These are phyloP conservation scores for Xylaria sp. DNA, from an alignment of 2,329 filamentous ascomycete species.

Conservation along the genomic window DNA sequence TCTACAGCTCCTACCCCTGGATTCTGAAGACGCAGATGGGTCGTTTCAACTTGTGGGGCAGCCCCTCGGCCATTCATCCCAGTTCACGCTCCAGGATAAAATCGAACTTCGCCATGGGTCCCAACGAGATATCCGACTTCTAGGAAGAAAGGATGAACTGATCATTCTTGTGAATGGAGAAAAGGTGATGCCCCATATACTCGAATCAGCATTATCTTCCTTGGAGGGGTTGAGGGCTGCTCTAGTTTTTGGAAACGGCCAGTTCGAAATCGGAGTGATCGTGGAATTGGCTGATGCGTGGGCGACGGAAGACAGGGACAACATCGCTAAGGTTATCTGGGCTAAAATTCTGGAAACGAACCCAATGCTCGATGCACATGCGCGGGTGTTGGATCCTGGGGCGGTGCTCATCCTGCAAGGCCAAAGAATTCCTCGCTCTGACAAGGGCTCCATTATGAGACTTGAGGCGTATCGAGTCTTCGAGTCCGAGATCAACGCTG, in stretches of 20 bases:
- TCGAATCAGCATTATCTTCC: slow-evolving; percentile 13
- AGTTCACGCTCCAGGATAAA: slow-evolving; percentile 39
- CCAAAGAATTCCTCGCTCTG: slow-evolving; percentile 22
- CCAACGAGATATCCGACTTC: slow-evolving; percentile 27
- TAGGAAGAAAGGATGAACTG: slow-evolving; percentile 39
- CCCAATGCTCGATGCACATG: slow-evolving; percentile 19
- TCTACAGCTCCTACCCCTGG: slow-evolving; percentile 28
- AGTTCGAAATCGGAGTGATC: slow-evolving; percentile 25
- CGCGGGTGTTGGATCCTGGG: slow-evolving; percentile 16
- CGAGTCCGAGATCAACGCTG: slow-evolving; percentile 23
- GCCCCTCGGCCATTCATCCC: slow-evolving; percentile 33
- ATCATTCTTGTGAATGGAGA: slow-evolving; percentile 27
- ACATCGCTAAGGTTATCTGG: slow-evolving; percentile 14
- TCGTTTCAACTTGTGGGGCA: slow-evolving; percentile 33
- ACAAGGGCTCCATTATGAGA: slow-evolving; percentile 26
- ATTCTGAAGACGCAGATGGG: no score
- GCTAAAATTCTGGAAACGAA: slow-evolving; percentile 11
- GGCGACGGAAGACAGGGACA: not conserved
- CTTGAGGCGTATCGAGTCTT: slow-evolving; percentile 17
- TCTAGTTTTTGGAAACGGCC: slow-evolving; percentile 19
- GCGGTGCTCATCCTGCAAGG: slow-evolving; percentile 19
- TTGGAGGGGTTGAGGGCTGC: slow-evolving; percentile 12
- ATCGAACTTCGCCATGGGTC: slow-evolving; percentile 33
- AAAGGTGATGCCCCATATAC: slow-evolving; percentile 19
- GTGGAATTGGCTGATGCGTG: slow-evolving; percentile 12